Evolutionary conservation across 2,329 filamentous ascomycete genomes (phyloP).

Genomic region (Zasmidium citrigriseum): DNA sequence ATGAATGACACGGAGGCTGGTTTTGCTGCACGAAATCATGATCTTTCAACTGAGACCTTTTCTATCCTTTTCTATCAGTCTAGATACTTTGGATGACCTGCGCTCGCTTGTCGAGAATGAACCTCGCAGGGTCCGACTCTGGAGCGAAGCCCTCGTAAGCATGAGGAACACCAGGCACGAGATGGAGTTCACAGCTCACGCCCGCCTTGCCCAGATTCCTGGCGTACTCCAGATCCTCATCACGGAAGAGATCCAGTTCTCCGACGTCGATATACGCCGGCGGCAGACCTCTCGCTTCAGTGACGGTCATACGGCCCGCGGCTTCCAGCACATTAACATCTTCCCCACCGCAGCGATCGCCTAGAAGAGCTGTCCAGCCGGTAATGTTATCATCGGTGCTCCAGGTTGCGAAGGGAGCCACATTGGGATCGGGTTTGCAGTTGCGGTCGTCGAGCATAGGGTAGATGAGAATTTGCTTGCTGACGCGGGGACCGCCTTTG

Average conservation of each 20-base stretch:
- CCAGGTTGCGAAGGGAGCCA: slow-evolving; percentile 41
- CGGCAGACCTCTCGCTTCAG: slow-evolving; percentile 42
- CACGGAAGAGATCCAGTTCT: slow-evolving; percentile 46
- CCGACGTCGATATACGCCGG: slow-evolving; percentile 49
- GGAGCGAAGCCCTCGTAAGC: slow-evolving; percentile 38
- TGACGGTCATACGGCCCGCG: slow-evolving; percentile 36
- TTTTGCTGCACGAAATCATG: too few species aligned
- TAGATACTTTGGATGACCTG: slow-evolving; percentile 3
- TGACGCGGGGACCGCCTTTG: slow-evolving; percentile 30
- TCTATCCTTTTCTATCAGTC: background rate
- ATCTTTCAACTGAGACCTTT: background rate
- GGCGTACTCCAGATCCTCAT: slow-evolving; percentile 45
- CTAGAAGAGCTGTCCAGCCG: slow-evolving; percentile 47
- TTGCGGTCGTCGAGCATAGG: slow-evolving; percentile 52
- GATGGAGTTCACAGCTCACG: slow-evolving; percentile 46
- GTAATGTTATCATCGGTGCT: slow-evolving; percentile 40
- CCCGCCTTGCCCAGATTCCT: slow-evolving; percentile 43
- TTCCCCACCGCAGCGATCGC: slow-evolving; percentile 35
- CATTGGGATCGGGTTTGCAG: slow-evolving; percentile 34
- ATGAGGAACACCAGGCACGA: slow-evolving; percentile 47
- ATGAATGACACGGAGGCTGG: background rate
- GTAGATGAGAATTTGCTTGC: slow-evolving; percentile 47
- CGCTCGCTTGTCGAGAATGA: slow-evolving; percentile 6
- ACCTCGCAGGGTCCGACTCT: slow-evolving; percentile 11
- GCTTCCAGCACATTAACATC: slow-evolving; percentile 40